These are phyloP conservation scores for Leishmania tarentolae DNA, from an alignment of 208 protist species.

Conservation along the genomic window DNA sequence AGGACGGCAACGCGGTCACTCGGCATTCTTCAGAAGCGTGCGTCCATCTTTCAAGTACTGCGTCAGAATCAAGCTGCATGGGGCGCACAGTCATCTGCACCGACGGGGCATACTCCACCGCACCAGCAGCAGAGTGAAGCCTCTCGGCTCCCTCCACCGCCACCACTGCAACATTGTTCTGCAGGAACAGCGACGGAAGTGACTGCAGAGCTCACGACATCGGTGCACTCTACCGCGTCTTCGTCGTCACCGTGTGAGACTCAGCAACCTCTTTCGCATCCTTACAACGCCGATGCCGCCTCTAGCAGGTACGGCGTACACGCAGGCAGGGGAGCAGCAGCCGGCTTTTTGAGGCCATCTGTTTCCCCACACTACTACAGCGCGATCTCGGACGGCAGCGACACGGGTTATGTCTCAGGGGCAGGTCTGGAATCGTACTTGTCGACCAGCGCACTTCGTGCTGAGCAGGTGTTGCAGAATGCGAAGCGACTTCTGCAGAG, in stretches of 20 bases:
- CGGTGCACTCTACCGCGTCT: neutral
- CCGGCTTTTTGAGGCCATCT: neutral
- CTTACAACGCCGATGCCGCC: neutral
- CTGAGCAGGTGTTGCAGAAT: constrained; percentile 27
- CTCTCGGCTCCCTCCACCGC: constrained; percentile 11
- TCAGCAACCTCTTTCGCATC: neutral
- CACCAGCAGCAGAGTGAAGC: neutral
- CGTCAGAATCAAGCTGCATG: neutral
- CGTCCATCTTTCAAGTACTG: constrained; percentile 28
- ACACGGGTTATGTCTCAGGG: too few relatives aligned
- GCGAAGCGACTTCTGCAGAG: constrained; percentile 22
- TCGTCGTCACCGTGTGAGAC: neutral
- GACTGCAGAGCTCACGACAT: neutral
- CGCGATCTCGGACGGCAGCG: constrained; percentile 10
- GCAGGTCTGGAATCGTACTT: neutral
- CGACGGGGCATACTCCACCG: neutral
- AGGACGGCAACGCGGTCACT: constrained; percentile 8
- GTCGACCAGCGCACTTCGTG: constrained; percentile 13
- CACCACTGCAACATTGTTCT: neutral
- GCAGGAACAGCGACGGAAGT: neutral
- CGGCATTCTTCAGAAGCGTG: constrained; percentile 15
- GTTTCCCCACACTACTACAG: constrained; percentile 17
- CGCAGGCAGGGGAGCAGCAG: neutral
- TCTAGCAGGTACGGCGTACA: neutral
- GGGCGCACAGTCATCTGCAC: neutral